Evolutionary conservation across 139 green algal species (phyloP), one percentile per base, ranked within the genome.

Genomic region (Chlorella sorokiniana): DNA sequence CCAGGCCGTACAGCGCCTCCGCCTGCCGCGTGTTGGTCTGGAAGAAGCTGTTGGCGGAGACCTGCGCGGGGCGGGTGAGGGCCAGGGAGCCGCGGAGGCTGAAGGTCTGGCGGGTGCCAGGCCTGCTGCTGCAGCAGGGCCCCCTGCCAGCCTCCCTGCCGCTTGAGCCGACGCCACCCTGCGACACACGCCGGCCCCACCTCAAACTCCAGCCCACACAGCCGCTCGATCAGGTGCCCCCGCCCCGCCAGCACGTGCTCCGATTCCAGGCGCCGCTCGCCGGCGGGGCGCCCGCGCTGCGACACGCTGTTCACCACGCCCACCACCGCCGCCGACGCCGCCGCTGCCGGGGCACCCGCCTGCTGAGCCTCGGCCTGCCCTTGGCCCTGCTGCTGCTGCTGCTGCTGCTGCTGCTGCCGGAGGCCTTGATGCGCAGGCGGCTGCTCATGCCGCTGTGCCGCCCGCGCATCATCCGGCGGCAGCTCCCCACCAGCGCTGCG

Each of bases 21-120:
- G 93, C 90, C 79, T 96, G 92, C 16, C n/a, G 22, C 0, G 87
- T 93, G 86, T 98, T 98, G 76, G 90, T 93, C 82, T 98, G 95
- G 82, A 98, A 98, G 84, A 98, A 98, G 4, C 89, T 92, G 8
- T 86, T 85, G 4, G 93, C 81, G 0, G 88, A 95, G 3, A 98
- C 86, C 62, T 80, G 73, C 72, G 20, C 6, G 29, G n/a, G 27
- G 10, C 2, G 40, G 29, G 11, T 3, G 10, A 5, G 14, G 11
- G 18, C 31, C 8, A 48, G 4, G 29, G 44, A 37, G 51, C 11
- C 1, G 51, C 9, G 1, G 14, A 29, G 71, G 71, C 10, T n/a
- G n/a, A n/a, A n/a, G n/a, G n/a, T n/a, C n/a, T n/a, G n/a, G n/a
- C n/a, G n/a, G n/a, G n/a, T n/a, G n/a, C n/a, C n/a, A n/a, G n/a